Base-by-base conservation (phyloP, 352 stramenopile species). In the Peronospora destructor region DNA sequence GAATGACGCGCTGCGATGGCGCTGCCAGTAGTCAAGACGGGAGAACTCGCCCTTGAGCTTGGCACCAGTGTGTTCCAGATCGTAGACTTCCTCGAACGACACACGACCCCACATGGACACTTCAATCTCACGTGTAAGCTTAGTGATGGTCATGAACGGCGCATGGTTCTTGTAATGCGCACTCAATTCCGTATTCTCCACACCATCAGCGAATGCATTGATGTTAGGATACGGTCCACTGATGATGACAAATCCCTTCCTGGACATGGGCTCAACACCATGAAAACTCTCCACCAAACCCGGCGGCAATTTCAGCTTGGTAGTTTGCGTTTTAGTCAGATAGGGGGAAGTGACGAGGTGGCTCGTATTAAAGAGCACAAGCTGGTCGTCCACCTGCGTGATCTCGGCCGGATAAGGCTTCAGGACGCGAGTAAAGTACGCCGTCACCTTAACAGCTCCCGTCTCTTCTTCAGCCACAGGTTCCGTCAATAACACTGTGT, bases 51-150 rank as follows among this genome's bases (percentile, higher is more conserved):
- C 85, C 49, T 82, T 89, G 45, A 95, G 74, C 53, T 72, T 78
- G 28, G 85, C 85, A 29, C 85, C 85, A 32, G 84, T 90, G 73
- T 95, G 80, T 39, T 82, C 63, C 57, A 94, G 42, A 57, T 94
- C 84, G 56, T 91, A 91, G 29, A 94, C 82, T 45, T 95, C 85
- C 51, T 95, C 85, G 19, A 92, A 70, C 2, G 81, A 85, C 47
- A 95, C 82, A 53, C 80, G 79, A 21, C 85, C 85, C 85, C 85
- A 95, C 79, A 93, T 90, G 29, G 81, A 93, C 47, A 95, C 79
- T 75, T 95, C 84, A 47, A 95, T 74, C 58, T 94, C 85, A 49
- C 84, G 85, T 14, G 83, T 76, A 16, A 94, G 68, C 42, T 79
- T 85, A 17, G 77, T 90, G 12, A 92, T 71, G 10, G 84, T 95